These are phyloP conservation scores for Otatea glauca DNA, from an alignment of 176 grass and related monocot genomes.

Conservation along the genomic window DNA sequence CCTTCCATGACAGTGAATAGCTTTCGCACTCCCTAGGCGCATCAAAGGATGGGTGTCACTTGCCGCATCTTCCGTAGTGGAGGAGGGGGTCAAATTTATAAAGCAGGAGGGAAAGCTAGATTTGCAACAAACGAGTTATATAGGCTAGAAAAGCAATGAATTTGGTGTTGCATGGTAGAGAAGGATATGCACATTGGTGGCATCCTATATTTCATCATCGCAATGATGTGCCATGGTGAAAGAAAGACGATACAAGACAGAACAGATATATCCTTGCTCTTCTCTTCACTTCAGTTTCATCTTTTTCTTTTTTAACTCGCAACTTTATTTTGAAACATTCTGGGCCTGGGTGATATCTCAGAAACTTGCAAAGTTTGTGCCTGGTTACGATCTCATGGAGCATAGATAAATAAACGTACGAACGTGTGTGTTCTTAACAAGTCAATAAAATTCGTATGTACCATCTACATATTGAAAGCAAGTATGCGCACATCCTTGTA, in stretches of 20 bases:
- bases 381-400: neutral
- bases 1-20: no score
- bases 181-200: conserved; percentile 30
- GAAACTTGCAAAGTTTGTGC: neutral
- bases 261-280: conserved; percentile 11
- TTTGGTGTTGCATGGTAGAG: neutral
- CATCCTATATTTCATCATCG: conserved; percentile 51
- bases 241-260: conserved; percentile 26
- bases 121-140: no score
- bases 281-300: neutral
- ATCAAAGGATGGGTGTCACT: no score
- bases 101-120: no score
- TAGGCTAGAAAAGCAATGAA: no score
- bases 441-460: neutral
- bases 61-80: no score
- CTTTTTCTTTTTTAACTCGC: no score
- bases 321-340: neutral
- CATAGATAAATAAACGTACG: neutral
- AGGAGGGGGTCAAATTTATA: no score
- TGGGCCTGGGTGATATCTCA: neutral
- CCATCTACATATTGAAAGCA: neutral
- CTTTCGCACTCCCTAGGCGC: no score
- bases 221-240: conserved; percentile 36
- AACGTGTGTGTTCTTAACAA: neutral
- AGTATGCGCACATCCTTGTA: neutral